These are phyloP conservation scores for Neonectria hederae DNA, from an alignment of 2,329 filamentous ascomycete species.

Conservation along the genomic window DNA sequence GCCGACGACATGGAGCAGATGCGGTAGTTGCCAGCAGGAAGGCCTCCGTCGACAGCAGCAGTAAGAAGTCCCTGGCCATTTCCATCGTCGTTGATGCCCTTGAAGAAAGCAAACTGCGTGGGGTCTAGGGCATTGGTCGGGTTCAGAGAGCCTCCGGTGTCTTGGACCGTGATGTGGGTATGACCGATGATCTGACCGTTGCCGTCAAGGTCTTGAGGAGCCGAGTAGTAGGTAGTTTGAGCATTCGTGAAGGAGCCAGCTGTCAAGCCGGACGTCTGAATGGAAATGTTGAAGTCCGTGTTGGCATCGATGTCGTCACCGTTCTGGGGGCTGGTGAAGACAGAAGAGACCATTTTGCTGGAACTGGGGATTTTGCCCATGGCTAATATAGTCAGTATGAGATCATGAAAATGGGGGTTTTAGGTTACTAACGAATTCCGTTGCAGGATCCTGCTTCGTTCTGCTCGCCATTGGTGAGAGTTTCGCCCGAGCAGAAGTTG, in stretches of 20 bases:
- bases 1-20: constrained; percentile 70
- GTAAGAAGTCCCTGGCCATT: constrained; percentile 64
- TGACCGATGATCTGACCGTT: constrained; percentile 65
- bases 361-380: constrained; percentile 69
- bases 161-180: constrained; percentile 68
- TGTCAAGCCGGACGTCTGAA: constrained; percentile 62
- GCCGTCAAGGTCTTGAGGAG: constrained; percentile 62
- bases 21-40: constrained; percentile 71
- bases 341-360: constrained; percentile 65
- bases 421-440: constrained; percentile 61
- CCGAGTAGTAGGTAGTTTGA: constrained; percentile 67
- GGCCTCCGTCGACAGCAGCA: constrained; percentile 64
- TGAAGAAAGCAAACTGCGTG: constrained; percentile 68
- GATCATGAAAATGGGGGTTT: neutral
- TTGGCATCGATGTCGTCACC: constrained; percentile 57
- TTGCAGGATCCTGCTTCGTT: constrained; percentile 69
- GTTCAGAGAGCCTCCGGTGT: constrained; percentile 60
- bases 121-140: constrained; percentile 63
- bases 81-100: constrained; percentile 71
- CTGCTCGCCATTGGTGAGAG: constrained; percentile 69
- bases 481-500: constrained; percentile 67
- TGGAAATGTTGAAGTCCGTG: constrained; percentile 61
- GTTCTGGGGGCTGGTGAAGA: constrained; percentile 64
- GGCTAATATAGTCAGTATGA: constrained; percentile 47
- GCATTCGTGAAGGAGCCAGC: constrained; percentile 71